phyloP scores from a whole-genome alignment of 2,329 filamentous ascomycete genomes.

The Ophiocordyceps camponoti-leonardi region DNA sequence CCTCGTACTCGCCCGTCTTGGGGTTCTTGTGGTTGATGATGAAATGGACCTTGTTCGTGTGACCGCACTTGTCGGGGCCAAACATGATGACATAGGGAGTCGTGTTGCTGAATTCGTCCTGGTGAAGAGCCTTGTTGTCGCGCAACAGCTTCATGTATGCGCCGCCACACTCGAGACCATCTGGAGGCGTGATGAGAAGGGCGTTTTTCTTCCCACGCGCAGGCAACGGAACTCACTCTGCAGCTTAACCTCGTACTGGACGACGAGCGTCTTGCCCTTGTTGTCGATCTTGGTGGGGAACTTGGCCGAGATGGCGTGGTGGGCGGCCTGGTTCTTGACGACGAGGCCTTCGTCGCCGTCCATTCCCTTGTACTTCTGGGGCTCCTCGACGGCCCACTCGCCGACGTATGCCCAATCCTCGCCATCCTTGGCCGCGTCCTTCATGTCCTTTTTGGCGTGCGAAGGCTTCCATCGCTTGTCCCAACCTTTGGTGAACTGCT shows the following conservation, averaged over 20 bases:
- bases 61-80: slow-evolving; percentile 96
- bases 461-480: slow-evolving; percentile 85
- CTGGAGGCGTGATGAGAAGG: slow-evolving; percentile 23
- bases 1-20: slow-evolving; percentile 98
- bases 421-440: slow-evolving; percentile 51
- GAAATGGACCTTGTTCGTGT: slow-evolving; percentile 96
- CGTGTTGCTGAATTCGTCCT: slow-evolving; percentile 93
- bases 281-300: slow-evolving; percentile 94
- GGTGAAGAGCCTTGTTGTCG: slow-evolving; percentile 91
- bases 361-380: slow-evolving; percentile 74
- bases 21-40: slow-evolving; percentile 99
- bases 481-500: slow-evolving; percentile 98
- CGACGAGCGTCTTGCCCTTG: slow-evolving; percentile 91
- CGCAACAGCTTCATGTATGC: slow-evolving; percentile 98
- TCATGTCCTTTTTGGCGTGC: slow-evolving; percentile 81
- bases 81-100: slow-evolving; percentile 99
- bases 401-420: slow-evolving; percentile 90
- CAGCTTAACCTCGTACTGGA: slow-evolving; percentile 98
- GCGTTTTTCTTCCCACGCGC: too few species aligned
- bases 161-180: slow-evolving; percentile 92
- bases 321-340: slow-evolving; percentile 92
- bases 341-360: slow-evolving; percentile 93
- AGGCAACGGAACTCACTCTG: slow-evolving; percentile 54
- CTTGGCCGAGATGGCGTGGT: slow-evolving; percentile 98
- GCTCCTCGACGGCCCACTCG: slow-evolving; percentile 95